Evolutionary conservation across 805 yeast species (phyloP).

Genomic region (Metschnikowia sp.): DNA sequence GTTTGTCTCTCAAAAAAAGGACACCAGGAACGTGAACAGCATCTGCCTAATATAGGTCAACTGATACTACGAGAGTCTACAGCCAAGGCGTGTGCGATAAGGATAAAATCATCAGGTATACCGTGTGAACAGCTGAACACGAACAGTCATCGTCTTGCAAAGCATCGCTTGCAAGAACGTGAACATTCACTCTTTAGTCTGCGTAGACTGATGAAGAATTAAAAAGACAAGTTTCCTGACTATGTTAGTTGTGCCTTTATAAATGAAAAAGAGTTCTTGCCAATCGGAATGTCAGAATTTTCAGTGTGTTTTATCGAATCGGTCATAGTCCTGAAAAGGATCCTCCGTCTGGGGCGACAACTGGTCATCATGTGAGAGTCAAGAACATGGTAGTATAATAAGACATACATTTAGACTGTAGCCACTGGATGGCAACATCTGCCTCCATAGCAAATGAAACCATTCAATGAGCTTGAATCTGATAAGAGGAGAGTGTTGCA

Average conservation of each 20-base stretch:
- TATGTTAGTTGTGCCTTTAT: constrained; percentile 14
- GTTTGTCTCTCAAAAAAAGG: background rate
- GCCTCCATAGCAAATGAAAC: constrained; percentile 2
- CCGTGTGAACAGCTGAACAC: too few relatives aligned
- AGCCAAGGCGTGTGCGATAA: too few relatives aligned
- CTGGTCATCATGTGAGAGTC: constrained; percentile 50
- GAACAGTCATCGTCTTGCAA: too few relatives aligned
- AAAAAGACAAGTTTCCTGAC: background rate
- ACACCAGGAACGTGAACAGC: background rate
- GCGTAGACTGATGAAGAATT: background rate
- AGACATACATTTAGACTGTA: constrained; percentile 14
- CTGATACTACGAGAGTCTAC: too few relatives aligned
- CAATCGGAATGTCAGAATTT: constrained; percentile 48
- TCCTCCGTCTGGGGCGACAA: constrained; percentile 77
- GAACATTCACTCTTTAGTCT: too few relatives aligned
- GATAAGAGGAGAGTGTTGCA: background rate
- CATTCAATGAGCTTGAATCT: constrained; percentile 1
- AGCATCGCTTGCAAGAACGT: too few relatives aligned
- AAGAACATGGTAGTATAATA: background rate
- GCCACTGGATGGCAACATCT: constrained; percentile 6
- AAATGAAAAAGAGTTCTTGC: background rate
- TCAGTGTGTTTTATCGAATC: constrained; percentile 71
- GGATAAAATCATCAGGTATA: too few relatives aligned
- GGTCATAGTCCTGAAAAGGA: constrained; percentile 60
- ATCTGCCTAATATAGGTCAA: too few relatives aligned